phyloP scores from a whole-genome alignment of 2,329 filamentous ascomycete species.

The Pseudogymnoascus pannorum region DNA sequence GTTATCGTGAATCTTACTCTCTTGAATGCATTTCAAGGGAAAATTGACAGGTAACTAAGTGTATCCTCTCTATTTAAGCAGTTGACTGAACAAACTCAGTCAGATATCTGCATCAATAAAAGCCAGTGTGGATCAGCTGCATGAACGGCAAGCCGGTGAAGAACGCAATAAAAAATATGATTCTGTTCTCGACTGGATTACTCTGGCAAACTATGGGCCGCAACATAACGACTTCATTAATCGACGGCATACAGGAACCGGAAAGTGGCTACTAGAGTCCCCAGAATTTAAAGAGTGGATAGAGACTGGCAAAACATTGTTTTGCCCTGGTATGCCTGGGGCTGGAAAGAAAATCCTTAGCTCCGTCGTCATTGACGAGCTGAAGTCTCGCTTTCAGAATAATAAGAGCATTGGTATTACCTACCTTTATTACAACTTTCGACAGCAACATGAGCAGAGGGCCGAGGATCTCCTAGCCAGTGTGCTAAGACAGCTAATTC shows the following conservation, averaged over 20 bases:
- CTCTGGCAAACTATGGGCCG: conserved; percentile 20
- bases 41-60: conserved; percentile 7
- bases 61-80: neutral
- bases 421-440: conserved; percentile 42
- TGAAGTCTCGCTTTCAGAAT: conserved; percentile 23
- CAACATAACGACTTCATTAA: conserved; percentile 10
- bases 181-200: neutral
- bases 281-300: conserved; percentile 11
- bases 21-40: conserved; percentile 3
- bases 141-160: neutral
- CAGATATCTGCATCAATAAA: neutral
- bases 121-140: neutral
- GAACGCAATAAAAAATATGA: neutral
- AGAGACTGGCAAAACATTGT: conserved; percentile 28
- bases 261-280: conserved; percentile 14
- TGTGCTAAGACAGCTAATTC: conserved; percentile 33
- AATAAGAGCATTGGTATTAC: conserved; percentile 31
- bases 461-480: conserved; percentile 26
- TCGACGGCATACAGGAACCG: conserved; percentile 10
- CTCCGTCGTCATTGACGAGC: conserved; percentile 35
- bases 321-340: conserved; percentile 41
- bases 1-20: conserved; percentile 10
- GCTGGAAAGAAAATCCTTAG: conserved; percentile 41
- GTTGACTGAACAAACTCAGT: neutral
- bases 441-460: conserved; percentile 32